Percentiles rank a stretch among this genome's conserved stretches.
Conservation (phyloP, 805 yeast genomes). For the Kluyveromyces aestuarii region DNA sequence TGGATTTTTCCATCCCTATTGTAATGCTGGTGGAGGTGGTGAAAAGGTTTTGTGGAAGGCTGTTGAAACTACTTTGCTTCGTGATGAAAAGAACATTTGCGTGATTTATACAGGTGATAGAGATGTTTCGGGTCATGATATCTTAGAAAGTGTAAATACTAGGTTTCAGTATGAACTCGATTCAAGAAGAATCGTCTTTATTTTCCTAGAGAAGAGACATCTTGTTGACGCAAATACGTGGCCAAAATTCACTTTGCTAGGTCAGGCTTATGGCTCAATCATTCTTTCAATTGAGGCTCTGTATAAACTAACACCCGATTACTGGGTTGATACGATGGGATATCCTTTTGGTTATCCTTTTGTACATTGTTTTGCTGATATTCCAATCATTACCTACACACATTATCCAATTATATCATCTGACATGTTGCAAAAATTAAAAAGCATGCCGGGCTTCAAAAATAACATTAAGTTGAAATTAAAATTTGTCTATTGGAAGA, state of each 20-base stretch:
- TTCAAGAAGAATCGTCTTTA: conserved; percentile 45
- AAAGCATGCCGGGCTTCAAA: conserved; percentile 17
- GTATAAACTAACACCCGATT: conserved; percentile 62
- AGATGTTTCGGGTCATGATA: conserved; percentile 39
- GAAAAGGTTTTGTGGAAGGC: conserved; percentile 96
- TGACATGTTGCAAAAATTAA: conserved; percentile 72
- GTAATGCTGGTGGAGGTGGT: conserved; percentile 97
- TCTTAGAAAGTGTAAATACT: conserved; percentile 41
- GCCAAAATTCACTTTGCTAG: conserved; percentile 72
- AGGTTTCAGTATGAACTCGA: conserved; percentile 52
- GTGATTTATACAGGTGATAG: conserved; percentile 66
- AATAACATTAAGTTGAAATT: conserved; percentile 19
- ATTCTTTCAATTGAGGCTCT: conserved; percentile 65
- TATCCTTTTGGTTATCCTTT: conserved; percentile 79
- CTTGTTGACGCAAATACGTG: conserved; percentile 64
- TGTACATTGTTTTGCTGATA: conserved; percentile 42
- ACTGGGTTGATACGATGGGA: conserved; percentile 94
- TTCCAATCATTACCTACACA: conserved; percentile 83
- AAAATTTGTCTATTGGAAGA: conserved; percentile 63
- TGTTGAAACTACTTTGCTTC: conserved; percentile 54
- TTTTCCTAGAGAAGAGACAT: conserved; percentile 46
- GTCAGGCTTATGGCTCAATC: conserved; percentile 80
- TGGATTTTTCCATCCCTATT: conserved; percentile 94
- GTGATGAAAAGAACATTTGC: conserved; percentile 42
- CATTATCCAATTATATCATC: conserved; percentile 88